Percentiles rank a stretch among this genome's conserved stretches.
Evolutionary conservation across 1,139 yeast species (phyloP).

Genomic region (Candida dubliniensis): DNA sequence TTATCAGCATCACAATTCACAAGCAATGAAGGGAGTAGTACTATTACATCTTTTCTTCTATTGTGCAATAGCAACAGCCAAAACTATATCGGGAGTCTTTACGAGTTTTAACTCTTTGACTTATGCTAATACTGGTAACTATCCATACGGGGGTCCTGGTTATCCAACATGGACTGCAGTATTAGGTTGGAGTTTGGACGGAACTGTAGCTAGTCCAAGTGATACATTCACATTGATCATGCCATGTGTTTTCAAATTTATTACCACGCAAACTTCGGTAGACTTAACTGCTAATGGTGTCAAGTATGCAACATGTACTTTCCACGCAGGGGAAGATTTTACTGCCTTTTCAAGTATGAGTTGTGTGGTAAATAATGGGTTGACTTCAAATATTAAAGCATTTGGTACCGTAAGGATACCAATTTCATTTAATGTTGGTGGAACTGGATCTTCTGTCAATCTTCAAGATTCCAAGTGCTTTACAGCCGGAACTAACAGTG

Average conservation of each 20-base stretch:
- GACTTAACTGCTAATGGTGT: conserved; percentile 20
- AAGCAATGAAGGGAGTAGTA: background rate
- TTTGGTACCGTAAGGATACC: conserved; percentile 28
- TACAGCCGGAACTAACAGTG: conserved; percentile 24
- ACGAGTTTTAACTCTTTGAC: conserved; percentile 11
- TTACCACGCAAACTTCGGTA: conserved; percentile 13
- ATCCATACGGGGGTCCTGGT: conserved; percentile 11
- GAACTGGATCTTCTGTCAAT: conserved; percentile 20
- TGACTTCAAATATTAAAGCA: conserved; percentile 16
- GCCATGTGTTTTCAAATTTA: conserved; percentile 25
- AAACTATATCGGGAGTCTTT: conserved; percentile 8
- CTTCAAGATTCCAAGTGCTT: conserved; percentile 21
- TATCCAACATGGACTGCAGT: conserved; percentile 25
- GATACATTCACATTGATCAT: too few species aligned
- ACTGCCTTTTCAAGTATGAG: conserved; percentile 23
- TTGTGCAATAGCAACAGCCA: background rate
- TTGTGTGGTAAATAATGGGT: conserved; percentile 23
- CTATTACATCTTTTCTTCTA: background rate
- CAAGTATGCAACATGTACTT: conserved; percentile 30
- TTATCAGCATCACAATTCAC: background rate
- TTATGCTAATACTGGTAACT: conserved; percentile 4
- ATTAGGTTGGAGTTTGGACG: conserved; percentile 23
- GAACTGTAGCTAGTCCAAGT: conserved; percentile 15
- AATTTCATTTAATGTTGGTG: conserved; percentile 28
- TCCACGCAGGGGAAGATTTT: conserved; percentile 23